Evolutionary conservation across 78 protist genomes (phyloP), one percentile per base, ranked within the genome.

Genomic region (Diacronema lutheri): DNA sequence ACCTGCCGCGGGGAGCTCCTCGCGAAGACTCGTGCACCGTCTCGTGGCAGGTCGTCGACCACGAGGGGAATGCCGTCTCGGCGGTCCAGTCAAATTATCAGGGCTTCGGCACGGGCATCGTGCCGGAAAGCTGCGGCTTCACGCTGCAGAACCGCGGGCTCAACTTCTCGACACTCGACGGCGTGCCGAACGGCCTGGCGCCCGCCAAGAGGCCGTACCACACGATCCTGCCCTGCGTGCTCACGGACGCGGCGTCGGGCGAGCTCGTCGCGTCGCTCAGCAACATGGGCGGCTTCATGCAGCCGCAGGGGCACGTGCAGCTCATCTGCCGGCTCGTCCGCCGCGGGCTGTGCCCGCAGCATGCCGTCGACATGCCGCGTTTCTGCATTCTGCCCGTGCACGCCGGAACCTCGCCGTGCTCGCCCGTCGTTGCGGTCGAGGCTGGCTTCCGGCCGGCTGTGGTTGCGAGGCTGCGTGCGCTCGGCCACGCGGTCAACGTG

Each of bases 221-320:
- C 94, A 95, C 98, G 23, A 95, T 95, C 86, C 91, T 95, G 46
- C 97, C 97, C 2, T 90, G 89, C 55, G 23, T 69, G 31, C 5
- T 21, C 13, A 80, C 88, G 10, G 4, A 41, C 57, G 21, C 29
- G 19, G 33, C 50, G 83, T 9, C 16, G 46, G 93, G 93, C 13
- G 90, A 73, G 65, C 86, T 91, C 4, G 81, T 11, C 41, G 66
- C 78, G 2, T 0, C 91, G 23, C 90, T 93, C 79, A 91, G 93
- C 10, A 89, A 86, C 46, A 95, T 95, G 98, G 98, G 98, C 57
- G 94, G 93, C 31, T 95, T 89, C 83, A 93, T 92, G 91, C 97
- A 93, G 92, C 97, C 97, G 20, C 97, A 95, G 85, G 95, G 96
- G 1, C 97, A 95, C 89, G 90, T 93, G 26, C 97, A 95, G 61